phyloP scores from a whole-genome alignment of 352 stramenopile species.

The Phytopythium sindhum region DNA sequence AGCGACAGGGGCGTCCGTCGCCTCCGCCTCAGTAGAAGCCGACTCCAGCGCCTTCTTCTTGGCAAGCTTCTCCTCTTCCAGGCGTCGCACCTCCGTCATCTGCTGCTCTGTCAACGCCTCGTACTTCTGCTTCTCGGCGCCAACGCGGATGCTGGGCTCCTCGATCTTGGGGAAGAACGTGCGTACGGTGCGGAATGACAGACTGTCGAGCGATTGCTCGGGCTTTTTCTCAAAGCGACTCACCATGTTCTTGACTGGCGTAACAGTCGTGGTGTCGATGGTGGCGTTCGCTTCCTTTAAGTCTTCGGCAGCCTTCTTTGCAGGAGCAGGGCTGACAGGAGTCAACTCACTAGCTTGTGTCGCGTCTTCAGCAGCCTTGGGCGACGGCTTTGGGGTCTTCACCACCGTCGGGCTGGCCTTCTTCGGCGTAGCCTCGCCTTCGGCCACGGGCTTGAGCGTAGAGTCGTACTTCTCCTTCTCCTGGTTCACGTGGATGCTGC shows the following conservation, averaged over 20 bases:
- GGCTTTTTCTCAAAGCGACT: constrained; percentile 43
- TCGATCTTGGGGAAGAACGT: constrained; percentile 41
- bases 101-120: constrained; percentile 47
- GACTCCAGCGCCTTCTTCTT: constrained; percentile 4
- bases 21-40: neutral
- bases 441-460: constrained; percentile 12
- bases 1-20: neutral
- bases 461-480: constrained; percentile 38
- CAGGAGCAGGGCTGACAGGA: neutral
- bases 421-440: constrained; percentile 15
- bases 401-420: neutral
- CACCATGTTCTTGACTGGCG: constrained; percentile 35
- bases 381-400: neutral
- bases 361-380: neutral
- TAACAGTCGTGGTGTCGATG: constrained; percentile 1
- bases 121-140: constrained; percentile 51
- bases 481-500: constrained; percentile 27
- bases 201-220: constrained; percentile 39
- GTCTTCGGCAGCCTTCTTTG: neutral
- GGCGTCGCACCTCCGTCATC: constrained; percentile 11
- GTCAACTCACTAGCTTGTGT: too few relatives aligned
- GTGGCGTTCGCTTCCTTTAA: neutral
- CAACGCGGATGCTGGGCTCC: constrained; percentile 44
- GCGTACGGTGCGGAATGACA: constrained; percentile 49
- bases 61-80: constrained; percentile 16